These are phyloP conservation scores for Colletotrichum graminicola DNA, from an alignment of 2,329 filamentous ascomycete species.

Conservation along the genomic window DNA sequence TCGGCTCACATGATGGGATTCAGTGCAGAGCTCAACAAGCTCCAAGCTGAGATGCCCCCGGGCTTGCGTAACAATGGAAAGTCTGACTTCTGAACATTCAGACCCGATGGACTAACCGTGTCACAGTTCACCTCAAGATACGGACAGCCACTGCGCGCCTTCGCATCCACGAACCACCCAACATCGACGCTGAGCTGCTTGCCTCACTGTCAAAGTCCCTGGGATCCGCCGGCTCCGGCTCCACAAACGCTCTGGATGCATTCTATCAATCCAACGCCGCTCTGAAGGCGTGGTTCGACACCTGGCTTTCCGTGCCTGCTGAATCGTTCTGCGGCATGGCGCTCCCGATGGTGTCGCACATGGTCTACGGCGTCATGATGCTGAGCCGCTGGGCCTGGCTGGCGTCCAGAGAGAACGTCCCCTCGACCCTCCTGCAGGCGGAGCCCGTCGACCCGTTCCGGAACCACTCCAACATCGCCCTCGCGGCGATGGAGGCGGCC, in stretches of 20 bases:
- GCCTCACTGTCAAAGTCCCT: constrained; percentile 59
- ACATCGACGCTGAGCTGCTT: constrained; percentile 56
- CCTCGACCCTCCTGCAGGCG: too few relatives aligned
- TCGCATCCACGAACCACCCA: constrained; percentile 62
- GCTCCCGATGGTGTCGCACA: constrained; percentile 58
- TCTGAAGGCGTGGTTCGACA: constrained; percentile 62
- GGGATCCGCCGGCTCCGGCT: constrained; percentile 52
- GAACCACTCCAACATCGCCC: constrained; percentile 8
- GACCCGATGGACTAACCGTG: neutral
- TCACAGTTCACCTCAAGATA: constrained; percentile 54
- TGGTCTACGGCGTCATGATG: constrained; percentile 65
- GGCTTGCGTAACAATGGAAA: constrained; percentile 54
- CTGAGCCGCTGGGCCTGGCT: constrained; percentile 65
- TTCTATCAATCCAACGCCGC: constrained; percentile 63
- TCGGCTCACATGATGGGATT: constrained; percentile 62
- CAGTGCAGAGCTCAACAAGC: constrained; percentile 58
- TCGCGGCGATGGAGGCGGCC: constrained; percentile 31
- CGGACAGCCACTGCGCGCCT: constrained; percentile 57
- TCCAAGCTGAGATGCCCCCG: constrained; percentile 52
- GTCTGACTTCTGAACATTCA: constrained; percentile 36
- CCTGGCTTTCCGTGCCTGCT: constrained; percentile 60
- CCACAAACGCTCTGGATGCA: constrained; percentile 60
- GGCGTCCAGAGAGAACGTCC: constrained; percentile 43
- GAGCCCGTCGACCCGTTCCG: neutral
- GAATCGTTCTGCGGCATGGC: constrained; percentile 60